Evolutionary conservation across 2,329 filamentous ascomycete species (phyloP), one percentile per base, ranked within the genome.

Genomic region (Cordyceps fumosorosea): DNA sequence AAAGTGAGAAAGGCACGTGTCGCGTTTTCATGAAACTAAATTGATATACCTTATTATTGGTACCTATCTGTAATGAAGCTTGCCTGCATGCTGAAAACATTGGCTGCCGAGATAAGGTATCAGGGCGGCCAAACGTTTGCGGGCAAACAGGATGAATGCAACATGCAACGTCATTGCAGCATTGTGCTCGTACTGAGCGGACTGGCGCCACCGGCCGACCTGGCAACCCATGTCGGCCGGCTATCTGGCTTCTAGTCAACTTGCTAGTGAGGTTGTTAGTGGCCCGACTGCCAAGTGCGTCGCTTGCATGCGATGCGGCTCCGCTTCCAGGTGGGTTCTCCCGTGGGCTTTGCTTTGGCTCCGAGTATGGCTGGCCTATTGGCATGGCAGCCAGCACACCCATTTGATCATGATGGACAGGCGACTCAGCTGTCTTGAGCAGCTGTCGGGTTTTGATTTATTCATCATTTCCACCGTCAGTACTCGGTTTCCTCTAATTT

Each of bases 321-420:
- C 57, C 57, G 57, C 57, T 53, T 32, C 47, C 18, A 34, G 10
- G 37, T 60, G 57, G 57, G 57, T 24, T 59, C 26, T 60, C 50
- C 56, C 32, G 56, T 22, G 34, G 32, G 18, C 22, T 51, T 26
- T 20, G 29, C 29, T 29, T 7, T 29, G 29, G 34, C 26, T 7
- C n/a, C 12, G 20, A 26, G 16, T 37, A 22, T 48, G 32, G 47
- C 47, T 37, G 32, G 47, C 47, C 56, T 58, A 47, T 50, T 18
- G 26, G 24, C 24, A 32, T 58, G n/a, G 32, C 22, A 18, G 26
- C 26, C 42, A 20, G 20, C 18, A 56, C 54, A 56, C 54, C 54
- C 40, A 56, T 12, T 12, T 14, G 32, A n/a, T 20, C 26, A 5
- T 16, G 16, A 26, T 32, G 16, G 14, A 29, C 48, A 32, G 22